phyloP scores from a whole-genome alignment of 1,284 basidiomycete genomes.

The Sutorius eximius region DNA sequence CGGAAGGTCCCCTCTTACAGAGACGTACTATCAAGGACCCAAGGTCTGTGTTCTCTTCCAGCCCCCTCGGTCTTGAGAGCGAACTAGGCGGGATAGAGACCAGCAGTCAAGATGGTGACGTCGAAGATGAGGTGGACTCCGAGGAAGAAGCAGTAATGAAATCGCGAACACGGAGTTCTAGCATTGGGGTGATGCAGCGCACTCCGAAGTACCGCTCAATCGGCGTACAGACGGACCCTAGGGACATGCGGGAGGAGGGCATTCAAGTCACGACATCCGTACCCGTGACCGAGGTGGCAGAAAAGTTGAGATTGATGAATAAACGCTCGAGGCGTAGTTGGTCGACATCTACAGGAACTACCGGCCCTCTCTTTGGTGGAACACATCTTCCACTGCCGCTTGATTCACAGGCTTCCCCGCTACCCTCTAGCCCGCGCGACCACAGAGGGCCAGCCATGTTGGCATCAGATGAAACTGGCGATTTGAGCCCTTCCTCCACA shows the following conservation, averaged over 20 bases:
- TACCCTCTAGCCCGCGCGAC: neutral
- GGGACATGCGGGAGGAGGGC: conserved; percentile 24
- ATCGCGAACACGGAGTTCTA: conserved; percentile 24
- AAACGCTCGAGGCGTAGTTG: conserved; percentile 36
- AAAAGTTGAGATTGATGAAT: conserved; percentile 20
- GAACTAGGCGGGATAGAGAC: conserved; percentile 58
- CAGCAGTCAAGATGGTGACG: conserved; percentile 77
- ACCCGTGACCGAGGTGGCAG: conserved; percentile 15
- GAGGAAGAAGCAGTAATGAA: conserved; percentile 37
- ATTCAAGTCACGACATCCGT: conserved; percentile 23
- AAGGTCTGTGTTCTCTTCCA: conserved; percentile 46
- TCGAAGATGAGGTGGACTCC: conserved; percentile 77
- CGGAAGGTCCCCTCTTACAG: conserved; percentile 80
- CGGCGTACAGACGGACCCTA: conserved; percentile 33
- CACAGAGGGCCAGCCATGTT: neutral
- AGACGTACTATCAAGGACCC: conserved; percentile 69
- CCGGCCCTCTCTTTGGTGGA: conserved; percentile 27
- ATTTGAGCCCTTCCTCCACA: neutral
- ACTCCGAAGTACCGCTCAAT: conserved; percentile 28
- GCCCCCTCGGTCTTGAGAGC: conserved; percentile 46
- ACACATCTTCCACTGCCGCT: conserved; percentile 19
- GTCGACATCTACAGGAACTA: conserved; percentile 33
- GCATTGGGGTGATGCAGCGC: conserved; percentile 5
- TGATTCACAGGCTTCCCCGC: neutral
- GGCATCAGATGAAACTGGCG: conserved; percentile 1